phyloP scores from a whole-genome alignment of 2,329 filamentous ascomycete species.

The Penicillium vulpinum region DNA sequence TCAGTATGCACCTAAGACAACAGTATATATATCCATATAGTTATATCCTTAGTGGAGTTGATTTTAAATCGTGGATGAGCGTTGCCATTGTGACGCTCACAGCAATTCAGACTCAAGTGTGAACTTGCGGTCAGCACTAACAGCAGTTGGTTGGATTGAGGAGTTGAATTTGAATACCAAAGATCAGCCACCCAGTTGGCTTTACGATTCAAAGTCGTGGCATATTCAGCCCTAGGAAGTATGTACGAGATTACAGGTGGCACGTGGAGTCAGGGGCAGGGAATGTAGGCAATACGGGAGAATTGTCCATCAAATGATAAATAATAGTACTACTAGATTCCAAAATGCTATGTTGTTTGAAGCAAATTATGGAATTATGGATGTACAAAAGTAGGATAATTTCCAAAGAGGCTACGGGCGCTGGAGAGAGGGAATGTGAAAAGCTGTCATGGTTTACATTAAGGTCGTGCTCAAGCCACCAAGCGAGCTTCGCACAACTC shows the following conservation, averaged over 20 bases:
- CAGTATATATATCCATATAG: neutral
- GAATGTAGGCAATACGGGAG: neutral
- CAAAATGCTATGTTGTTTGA: neutral
- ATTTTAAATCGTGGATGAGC: neutral
- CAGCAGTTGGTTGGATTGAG: neutral
- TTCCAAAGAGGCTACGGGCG: slow-evolving; percentile 23
- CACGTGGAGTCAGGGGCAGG: neutral
- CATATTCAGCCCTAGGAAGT: slow-evolving; percentile 1
- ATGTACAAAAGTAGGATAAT: slow-evolving; percentile 12
- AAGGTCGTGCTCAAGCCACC: slow-evolving; percentile 31
- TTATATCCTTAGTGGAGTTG: too few relatives aligned
- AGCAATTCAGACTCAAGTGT: neutral
- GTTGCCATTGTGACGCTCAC: neutral
- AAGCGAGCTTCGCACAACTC: slow-evolving; percentile 30
- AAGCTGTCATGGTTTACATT: slow-evolving; percentile 34
- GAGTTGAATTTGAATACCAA: neutral
- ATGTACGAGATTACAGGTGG: neutral
- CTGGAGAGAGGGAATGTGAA: slow-evolving; percentile 22
- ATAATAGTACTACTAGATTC: neutral
- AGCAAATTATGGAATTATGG: neutral
- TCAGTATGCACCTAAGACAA: too few relatives aligned
- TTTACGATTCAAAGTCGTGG: neutral
- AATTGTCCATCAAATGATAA: neutral
- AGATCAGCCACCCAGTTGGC: neutral
- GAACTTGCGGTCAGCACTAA: neutral